phyloP scores from a whole-genome alignment of 2,329 filamentous ascomycete species.

The Lachnellula hyalina region DNA sequence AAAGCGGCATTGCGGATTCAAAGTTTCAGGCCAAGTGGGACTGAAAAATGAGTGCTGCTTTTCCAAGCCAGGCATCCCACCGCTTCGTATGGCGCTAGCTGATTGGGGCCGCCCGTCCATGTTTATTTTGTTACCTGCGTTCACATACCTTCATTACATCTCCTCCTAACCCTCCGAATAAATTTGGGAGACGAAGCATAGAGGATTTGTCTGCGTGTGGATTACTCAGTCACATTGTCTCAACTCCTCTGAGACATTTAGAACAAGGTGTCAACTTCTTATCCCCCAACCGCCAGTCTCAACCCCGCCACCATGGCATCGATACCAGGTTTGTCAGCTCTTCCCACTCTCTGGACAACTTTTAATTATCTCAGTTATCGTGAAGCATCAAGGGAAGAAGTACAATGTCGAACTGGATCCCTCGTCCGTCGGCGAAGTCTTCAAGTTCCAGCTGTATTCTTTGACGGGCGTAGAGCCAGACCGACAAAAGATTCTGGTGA shows the following conservation, averaged over 20 bases:
- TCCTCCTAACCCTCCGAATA: not conserved
- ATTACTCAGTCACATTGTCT: not conserved
- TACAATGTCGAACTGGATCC: slow-evolving; percentile 91
- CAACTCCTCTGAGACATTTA: not conserved
- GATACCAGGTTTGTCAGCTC: slow-evolving; percentile 28
- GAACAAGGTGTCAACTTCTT: not conserved
- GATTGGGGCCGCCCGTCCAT: not conserved
- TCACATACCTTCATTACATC: not conserved
- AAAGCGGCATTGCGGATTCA: too few relatives aligned
- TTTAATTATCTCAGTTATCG: slow-evolving; percentile 57
- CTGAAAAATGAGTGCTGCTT: too few relatives aligned
- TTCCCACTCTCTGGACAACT: not conserved
- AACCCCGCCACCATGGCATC: slow-evolving; percentile 30
- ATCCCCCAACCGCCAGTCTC: slow-evolving; percentile 14
- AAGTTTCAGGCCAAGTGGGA: too few relatives aligned
- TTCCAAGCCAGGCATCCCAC: not conserved
- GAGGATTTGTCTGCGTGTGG: not conserved
- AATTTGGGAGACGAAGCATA: not conserved
- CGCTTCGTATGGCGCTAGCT: slow-evolving; percentile 9
- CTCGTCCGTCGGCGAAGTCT: slow-evolving; percentile 77
- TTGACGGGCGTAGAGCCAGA: slow-evolving; percentile 94
- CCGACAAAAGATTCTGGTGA: slow-evolving; percentile 91
- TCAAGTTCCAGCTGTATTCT: slow-evolving; percentile 94
- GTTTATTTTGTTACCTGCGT: not conserved
- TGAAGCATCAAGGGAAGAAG: slow-evolving; percentile 94